Evolutionary conservation across 1,139 yeast genomes (phyloP), one percentile per base, ranked within the genome.

Genomic region (Sugiyamaella xylanicola): DNA sequence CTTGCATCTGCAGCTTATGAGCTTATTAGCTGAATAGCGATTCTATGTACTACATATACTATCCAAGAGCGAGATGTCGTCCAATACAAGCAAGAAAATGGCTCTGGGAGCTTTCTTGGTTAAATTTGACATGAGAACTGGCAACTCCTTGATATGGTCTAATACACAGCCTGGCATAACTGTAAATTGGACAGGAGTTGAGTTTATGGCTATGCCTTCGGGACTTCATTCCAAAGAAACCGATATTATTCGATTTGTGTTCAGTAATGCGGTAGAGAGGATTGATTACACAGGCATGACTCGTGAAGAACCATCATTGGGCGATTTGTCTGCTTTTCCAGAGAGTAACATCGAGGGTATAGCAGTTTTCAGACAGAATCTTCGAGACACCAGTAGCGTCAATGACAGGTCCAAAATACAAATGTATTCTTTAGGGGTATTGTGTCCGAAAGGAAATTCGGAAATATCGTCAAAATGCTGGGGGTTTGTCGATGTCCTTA

Each of bases 181-280:
- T 45, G 50, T 65, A 63, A 13, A 64, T 60, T 48, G 36, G 46
- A 27, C 39, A 9, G 52, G 52, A 17, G 64, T 89, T 17, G 97
- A 91, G 68, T 89, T 80, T 71, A 85, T 86, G 63, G 78, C 85
- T 11, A 73, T 91, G 54, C 97, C 97, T 1, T 86, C 95, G 0
- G 96, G 97, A 1, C 77, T 89, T n/a, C 97, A 90, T 67, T 81
- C 84, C 41, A 76, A 75, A 22, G 68, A 70, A 11, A 69, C 75
- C 42, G 92, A 88, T 61, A 78, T 80, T 0, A 73, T 83, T 1
- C 76, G 79, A 51, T 83, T 84, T 68, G 76, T 75, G 3, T 77
- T 75, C 9, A 43, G 21, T 21, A 32, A n/a, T 35, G 1, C 51
- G 8, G 25, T 19, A 69, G 73, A 7, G 81, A 65, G 42, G 3